Conservation (phyloP, 805 yeast genomes). For the Aciculoconidium aculeatum region DNA sequence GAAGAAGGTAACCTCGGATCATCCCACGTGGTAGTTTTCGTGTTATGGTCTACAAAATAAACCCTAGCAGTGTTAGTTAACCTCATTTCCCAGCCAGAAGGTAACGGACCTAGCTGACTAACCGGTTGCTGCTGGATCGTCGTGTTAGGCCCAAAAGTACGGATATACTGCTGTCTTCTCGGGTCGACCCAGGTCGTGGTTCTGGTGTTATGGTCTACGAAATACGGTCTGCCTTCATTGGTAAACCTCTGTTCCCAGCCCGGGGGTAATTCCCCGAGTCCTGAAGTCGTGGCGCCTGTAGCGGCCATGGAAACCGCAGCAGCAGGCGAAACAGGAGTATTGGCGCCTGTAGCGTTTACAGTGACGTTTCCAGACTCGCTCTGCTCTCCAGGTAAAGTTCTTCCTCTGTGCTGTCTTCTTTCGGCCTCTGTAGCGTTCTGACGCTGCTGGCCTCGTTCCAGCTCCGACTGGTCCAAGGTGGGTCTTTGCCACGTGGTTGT, state of each 20-base stretch:
- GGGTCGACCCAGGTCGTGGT: conserved; percentile 99
- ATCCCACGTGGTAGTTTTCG: conserved; percentile 99
- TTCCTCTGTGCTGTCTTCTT: conserved; percentile 82
- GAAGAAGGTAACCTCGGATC: conserved; percentile 98
- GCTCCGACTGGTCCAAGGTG: conserved; percentile 70
- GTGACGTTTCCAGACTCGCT: conserved; percentile 40
- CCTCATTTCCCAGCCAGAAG: conserved; percentile 99
- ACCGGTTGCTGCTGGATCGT: conserved; percentile 98
- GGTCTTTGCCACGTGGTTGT: conserved; percentile 99
- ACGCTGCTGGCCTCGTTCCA: conserved; percentile 58
- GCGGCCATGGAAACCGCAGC: conserved; percentile 67
- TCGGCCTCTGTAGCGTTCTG: conserved; percentile 76
- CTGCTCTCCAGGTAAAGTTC: conserved; percentile 74
- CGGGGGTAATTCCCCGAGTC: conserved; percentile 93
- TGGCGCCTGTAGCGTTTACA: conserved; percentile 38
- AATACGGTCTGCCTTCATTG: conserved; percentile 96
- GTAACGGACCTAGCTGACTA: conserved; percentile 94
- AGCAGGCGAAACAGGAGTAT: conserved; percentile 55
- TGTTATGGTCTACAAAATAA: conserved; percentile 97
- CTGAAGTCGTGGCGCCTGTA: conserved; percentile 87
- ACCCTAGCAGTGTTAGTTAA: conserved; percentile 97
- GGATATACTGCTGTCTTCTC: conserved; percentile 95
- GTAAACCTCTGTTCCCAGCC: conserved; percentile 99
- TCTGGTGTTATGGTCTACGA: conserved; percentile 98
- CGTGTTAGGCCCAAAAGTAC: conserved; percentile 86